phyloP scores from a whole-genome alignment of 495 filamentous ascomycete species.

The Neurospora cerealis region DNA sequence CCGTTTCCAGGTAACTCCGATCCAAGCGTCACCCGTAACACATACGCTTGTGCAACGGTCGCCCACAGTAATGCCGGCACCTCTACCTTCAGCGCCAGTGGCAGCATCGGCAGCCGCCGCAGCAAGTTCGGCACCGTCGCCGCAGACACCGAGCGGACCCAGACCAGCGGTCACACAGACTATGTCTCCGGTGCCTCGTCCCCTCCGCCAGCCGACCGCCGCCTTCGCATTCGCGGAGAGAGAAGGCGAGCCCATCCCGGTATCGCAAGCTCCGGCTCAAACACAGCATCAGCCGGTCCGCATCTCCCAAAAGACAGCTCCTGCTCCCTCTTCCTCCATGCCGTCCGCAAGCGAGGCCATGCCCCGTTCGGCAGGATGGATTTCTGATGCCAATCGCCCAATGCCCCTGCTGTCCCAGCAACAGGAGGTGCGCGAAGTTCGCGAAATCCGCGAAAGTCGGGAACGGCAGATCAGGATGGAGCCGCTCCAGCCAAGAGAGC shows the following conservation, averaged over 20 bases:
- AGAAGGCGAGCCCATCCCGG: slow-evolving; percentile 14
- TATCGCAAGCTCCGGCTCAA: neutral
- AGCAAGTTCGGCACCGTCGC: slow-evolving; percentile 1
- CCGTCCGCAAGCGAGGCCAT: slow-evolving; percentile 18
- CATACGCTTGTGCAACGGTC: slow-evolving; percentile 15
- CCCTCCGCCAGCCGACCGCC: slow-evolving; percentile 27
- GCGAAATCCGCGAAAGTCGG: slow-evolving; percentile 13
- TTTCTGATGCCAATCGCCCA: slow-evolving; percentile 10
- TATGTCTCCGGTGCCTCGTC: slow-evolving; percentile 29
- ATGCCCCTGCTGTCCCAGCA: slow-evolving; percentile 12
- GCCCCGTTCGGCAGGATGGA: slow-evolving; percentile 14
- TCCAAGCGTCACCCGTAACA: slow-evolving; percentile 19
- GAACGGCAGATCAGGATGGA: slow-evolving; percentile 19
- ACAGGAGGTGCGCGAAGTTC: slow-evolving; percentile 9
- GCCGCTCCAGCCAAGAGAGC: slow-evolving; percentile 15
- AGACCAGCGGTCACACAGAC: slow-evolving; percentile 19
- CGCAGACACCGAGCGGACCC: neutral
- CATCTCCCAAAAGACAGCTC: slow-evolving; percentile 18
- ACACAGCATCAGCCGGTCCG: slow-evolving; percentile 7
- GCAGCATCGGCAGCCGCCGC: neutral
- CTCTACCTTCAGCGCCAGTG: slow-evolving; percentile 5
- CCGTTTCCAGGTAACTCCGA: slow-evolving; percentile 35
- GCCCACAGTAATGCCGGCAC: slow-evolving; percentile 5
- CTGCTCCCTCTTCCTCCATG: slow-evolving; percentile 4
- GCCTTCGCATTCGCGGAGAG: slow-evolving; percentile 20